phyloP scores from a whole-genome alignment of 768 basidiomycete genomes.

The Arthromyces matolae region DNA sequence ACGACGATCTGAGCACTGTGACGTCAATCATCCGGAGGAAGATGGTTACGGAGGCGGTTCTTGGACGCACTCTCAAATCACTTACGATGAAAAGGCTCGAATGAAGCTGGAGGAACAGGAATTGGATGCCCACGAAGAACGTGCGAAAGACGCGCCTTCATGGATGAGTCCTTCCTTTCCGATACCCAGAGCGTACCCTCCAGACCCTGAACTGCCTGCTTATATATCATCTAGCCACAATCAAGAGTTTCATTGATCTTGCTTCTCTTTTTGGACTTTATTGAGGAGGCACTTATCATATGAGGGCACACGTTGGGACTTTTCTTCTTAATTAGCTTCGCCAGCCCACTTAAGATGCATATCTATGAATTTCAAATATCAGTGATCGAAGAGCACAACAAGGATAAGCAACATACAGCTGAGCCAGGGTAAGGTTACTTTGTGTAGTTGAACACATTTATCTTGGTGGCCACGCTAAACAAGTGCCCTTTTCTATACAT shows the following conservation, averaged over 20 bases:
- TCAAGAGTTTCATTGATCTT: too few relatives aligned
- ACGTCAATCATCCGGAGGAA: slow-evolving; percentile 21
- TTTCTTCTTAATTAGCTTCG: neutral
- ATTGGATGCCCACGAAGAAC: slow-evolving; percentile 1
- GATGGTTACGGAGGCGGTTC: slow-evolving; percentile 33
- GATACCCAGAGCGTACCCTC: neutral
- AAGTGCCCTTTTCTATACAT: neutral
- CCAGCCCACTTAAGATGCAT: too few relatives aligned
- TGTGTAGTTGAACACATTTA: neutral
- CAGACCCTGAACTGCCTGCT: slow-evolving; percentile 16
- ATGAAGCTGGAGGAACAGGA: slow-evolving; percentile 18
- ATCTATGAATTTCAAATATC: too few relatives aligned
- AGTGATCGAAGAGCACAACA: too few relatives aligned
- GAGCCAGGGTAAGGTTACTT: too few relatives aligned
- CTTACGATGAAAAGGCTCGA: slow-evolving; percentile 30
- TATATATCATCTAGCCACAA: slow-evolving; percentile 14
- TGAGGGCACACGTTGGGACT: too few relatives aligned
- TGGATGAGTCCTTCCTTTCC: slow-evolving; percentile 2
- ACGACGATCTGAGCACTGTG: slow-evolving; percentile 4
- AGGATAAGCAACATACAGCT: slow-evolving; percentile 12
- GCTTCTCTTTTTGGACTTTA: neutral
- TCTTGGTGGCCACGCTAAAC: neutral
- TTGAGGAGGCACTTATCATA: too few relatives aligned
- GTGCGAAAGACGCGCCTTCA: slow-evolving; percentile 2
- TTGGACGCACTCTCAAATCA: slow-evolving; percentile 33